A percentile compares a stretch with the other conserved stretches of the same genome.
These are phyloP conservation scores for Haplosporangium gracile DNA, from an alignment of 192 early-diverging fungal genomes.

Conservation along the genomic window DNA sequence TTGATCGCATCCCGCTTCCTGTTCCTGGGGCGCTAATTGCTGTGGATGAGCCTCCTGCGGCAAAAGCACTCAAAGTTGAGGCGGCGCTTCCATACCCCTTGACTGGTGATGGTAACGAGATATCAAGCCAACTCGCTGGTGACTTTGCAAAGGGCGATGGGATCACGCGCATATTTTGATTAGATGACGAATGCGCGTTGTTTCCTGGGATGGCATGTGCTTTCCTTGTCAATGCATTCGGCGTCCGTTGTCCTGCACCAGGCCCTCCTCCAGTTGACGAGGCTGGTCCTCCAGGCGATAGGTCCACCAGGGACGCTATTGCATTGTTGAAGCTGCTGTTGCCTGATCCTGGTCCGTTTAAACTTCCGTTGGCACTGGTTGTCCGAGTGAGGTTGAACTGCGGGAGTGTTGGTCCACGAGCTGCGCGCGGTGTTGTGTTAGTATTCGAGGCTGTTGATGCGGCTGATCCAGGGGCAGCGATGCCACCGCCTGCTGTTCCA, in stretches of 20 bases:
- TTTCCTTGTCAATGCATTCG: slow-evolving; percentile 1
- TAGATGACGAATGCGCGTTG: background rate
- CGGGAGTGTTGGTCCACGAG: slow-evolving; percentile 30
- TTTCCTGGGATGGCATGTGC: background rate
- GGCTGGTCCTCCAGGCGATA: slow-evolving; percentile 24
- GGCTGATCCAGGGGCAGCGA: slow-evolving; percentile 21
- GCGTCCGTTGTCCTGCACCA: slow-evolving; percentile 17
- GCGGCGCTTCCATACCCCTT: background rate
- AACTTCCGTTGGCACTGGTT: slow-evolving; percentile 22
- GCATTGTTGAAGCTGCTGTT: slow-evolving; percentile 14
- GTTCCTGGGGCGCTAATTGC: background rate
- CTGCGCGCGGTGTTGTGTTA: slow-evolving; percentile 21
- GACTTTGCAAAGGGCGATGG: slow-evolving; percentile 42
- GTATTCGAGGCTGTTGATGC: slow-evolving; percentile 14
- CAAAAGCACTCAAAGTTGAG: background rate
- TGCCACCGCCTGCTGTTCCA: background rate
- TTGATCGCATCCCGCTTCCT: background rate
- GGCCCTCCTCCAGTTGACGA: background rate
- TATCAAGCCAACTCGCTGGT: slow-evolving; percentile 32
- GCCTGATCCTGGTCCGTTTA: slow-evolving; percentile 5
- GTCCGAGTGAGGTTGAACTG: slow-evolving; percentile 26
- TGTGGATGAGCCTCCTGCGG: background rate
- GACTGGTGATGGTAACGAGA: slow-evolving; percentile 6
- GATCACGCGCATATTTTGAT: slow-evolving; percentile 32
- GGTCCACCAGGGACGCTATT: slow-evolving; percentile 17